A percentile compares a stretch with the other conserved stretches of the same genome.
Conservation (phyloP, 2,329 filamentous ascomycete genomes). For the Bipolaris cookei region DNA sequence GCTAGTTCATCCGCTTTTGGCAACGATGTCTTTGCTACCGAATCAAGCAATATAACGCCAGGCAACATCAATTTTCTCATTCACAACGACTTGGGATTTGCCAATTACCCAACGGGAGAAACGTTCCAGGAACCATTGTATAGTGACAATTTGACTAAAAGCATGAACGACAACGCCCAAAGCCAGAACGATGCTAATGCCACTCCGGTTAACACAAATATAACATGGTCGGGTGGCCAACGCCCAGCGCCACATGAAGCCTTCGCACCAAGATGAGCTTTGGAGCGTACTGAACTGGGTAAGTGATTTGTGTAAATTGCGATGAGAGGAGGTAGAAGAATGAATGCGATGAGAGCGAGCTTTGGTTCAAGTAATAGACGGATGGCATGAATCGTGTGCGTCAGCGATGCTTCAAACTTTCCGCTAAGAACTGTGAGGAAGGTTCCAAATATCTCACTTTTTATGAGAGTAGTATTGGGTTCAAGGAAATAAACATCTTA, state of each 20-base stretch:
- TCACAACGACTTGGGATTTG: background rate
- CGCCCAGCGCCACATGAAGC: background rate
- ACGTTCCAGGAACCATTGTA: background rate
- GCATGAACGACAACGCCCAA: background rate
- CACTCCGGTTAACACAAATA: background rate
- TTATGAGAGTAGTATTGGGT: background rate
- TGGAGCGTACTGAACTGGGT: background rate
- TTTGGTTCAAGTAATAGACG: background rate
- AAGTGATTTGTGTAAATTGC: constrained; percentile 2
- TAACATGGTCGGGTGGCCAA: background rate
- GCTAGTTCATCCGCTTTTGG: background rate
- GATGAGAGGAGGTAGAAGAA: constrained; percentile 2
- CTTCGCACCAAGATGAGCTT: background rate
- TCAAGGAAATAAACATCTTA: background rate
- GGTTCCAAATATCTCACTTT: background rate
- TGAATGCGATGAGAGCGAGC: background rate
- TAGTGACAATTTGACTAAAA: background rate
- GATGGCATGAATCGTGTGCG: background rate
- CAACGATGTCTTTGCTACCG: background rate
- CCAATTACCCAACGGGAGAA: background rate
- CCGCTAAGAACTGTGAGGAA: background rate
- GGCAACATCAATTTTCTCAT: background rate
- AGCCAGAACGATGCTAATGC: background rate
- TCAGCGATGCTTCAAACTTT: constrained; percentile 3
- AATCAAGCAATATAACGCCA: background rate